These are phyloP conservation scores for Scenedesmus sp. DNA, from an alignment of 163 green algal species.

Conservation along the genomic window DNA sequence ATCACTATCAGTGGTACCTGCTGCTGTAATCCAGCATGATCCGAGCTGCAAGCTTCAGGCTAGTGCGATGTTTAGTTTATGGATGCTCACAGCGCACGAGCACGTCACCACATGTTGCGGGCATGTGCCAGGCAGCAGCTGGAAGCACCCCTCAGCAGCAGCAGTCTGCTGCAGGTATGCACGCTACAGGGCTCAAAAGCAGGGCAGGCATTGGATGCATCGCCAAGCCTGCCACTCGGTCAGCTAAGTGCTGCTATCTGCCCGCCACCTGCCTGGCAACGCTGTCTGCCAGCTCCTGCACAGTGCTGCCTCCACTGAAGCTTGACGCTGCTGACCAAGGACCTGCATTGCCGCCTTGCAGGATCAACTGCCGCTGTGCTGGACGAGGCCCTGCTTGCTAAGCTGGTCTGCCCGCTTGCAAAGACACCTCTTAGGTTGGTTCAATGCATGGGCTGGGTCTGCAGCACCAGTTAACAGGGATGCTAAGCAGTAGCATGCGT, in stretches of 20 bases:
- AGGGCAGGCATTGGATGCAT: background rate
- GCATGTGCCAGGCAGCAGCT: background rate
- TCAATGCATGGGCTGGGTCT: background rate
- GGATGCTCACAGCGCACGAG: background rate
- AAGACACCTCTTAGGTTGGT: slow-evolving; percentile 62
- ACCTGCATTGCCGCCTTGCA: background rate
- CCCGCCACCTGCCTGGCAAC: too few species aligned
- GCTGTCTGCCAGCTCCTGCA: too few species aligned
- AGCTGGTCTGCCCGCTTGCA: slow-evolving; percentile 56
- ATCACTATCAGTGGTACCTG: background rate
- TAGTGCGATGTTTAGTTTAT: background rate
- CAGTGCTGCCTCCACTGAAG: background rate
- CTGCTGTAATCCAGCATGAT: background rate
- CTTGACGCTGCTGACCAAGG: background rate
- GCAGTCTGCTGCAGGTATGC: background rate
- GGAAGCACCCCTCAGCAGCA: background rate
- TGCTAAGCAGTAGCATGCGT: background rate
- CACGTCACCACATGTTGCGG: background rate
- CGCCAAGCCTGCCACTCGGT: background rate
- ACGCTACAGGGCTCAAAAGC: background rate
- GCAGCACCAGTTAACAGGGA: background rate
- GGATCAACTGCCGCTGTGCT: background rate
- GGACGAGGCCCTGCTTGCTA: background rate
- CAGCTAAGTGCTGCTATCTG: too few species aligned
- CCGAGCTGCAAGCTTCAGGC: background rate